Evolutionary conservation across 306 rosid genomes (phyloP), one percentile per base, ranked within the genome.

Genomic region (Carpinus viminea): DNA sequence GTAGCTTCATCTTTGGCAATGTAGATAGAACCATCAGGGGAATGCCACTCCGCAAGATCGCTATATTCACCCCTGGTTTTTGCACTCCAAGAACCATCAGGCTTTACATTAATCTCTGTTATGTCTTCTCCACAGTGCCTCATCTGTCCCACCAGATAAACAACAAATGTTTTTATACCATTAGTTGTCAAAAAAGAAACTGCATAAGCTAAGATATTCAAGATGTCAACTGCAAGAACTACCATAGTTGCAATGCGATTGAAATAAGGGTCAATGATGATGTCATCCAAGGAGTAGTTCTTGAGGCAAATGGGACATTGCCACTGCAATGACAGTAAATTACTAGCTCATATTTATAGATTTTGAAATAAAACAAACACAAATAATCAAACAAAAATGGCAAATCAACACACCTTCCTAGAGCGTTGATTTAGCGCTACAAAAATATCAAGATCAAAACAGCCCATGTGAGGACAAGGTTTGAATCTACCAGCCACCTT

Each of bases 11-110:
- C 93, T 60, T 78, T 85, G 28, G 83, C 78, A 76, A 79, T 81
- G 51, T 85, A 83, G 1, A 90, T 68, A 4, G 85, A 88, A 56
- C 97, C 88, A 52, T 90, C 93, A 80, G 98, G 93, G 76, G 76
- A 76, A 85, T 93, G 97, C 99, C 99, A 96, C 56, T 81, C 80
- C 69, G 86, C 83, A 85, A 96, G 91, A 83, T 80, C 89, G 34
- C 97, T 90, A 21, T 89, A 88, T 41, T 90, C 96, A 45, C 89
- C 83, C 54, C 85, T 93, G 74, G 90, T 75, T 84, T 91, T 93
- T 34, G 82, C 98, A 82, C 99, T 92, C 99, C 99, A 96, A 81
- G 85, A 88, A 80, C 99, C 98, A 82, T 96, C 99, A 84, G 97
- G 97, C 81, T 90, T 91, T 78, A 93, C 94, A 81, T 96, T 98